Percentiles rank a stretch among this genome's conserved stretches.
Conservation (phyloP, 2,329 filamentous ascomycete genomes). For the Monilinia aucupariae region DNA sequence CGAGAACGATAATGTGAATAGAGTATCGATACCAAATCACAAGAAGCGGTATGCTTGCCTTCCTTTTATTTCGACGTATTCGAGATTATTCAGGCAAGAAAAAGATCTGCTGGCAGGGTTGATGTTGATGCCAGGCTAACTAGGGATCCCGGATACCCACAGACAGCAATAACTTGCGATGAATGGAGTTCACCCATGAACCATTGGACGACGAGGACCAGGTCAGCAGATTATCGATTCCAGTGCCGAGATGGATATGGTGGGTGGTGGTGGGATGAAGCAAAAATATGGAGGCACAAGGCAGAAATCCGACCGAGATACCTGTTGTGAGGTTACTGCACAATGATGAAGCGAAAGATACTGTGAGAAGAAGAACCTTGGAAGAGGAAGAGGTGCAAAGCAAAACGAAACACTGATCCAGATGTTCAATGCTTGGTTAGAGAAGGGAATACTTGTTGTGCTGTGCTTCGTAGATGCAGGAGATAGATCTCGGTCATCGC, state of each 20-base stretch:
- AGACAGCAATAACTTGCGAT: conserved; percentile 9
- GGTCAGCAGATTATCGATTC: conserved; percentile 4
- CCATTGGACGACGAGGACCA: background rate
- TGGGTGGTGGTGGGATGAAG: background rate
- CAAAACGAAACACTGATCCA: background rate
- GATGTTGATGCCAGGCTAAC: conserved; percentile 13
- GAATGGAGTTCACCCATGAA: background rate
- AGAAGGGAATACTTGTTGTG: background rate
- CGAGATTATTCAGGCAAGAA: conserved; percentile 18
- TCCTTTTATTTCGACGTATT: conserved; percentile 11
- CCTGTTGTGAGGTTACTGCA: background rate
- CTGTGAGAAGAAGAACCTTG: background rate
- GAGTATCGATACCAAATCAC: background rate
- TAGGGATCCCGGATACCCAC: conserved; percentile 10
- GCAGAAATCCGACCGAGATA: background rate
- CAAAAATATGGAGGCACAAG: no score
- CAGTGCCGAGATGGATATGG: background rate
- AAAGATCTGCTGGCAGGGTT: conserved; percentile 18
- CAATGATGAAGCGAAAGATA: background rate
- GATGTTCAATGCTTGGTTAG: background rate
- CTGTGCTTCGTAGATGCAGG: no score
- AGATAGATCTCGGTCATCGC: background rate
- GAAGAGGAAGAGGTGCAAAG: background rate
- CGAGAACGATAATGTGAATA: background rate
- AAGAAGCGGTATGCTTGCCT: conserved; percentile 16